Base-by-base conservation (phyloP, 495 filamentous ascomycete species). In the Tuber calosporum region DNA sequence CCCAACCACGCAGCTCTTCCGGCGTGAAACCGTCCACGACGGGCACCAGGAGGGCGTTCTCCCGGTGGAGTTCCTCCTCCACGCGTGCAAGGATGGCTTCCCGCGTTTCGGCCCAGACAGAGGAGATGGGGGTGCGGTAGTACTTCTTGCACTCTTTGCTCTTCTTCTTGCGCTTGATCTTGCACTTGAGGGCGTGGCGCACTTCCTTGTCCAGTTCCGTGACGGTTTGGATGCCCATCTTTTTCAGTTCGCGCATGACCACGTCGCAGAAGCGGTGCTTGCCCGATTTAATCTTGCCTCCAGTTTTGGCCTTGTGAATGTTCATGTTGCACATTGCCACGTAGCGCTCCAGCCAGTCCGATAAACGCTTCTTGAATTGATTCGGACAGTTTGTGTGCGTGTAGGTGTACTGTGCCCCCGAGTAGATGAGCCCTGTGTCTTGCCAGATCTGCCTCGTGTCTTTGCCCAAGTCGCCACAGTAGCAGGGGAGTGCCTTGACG, bases 301-400 rank as follows among this genome's bases (percentile, higher is more conserved):
- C 39, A 30, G 70, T 15, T 6, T 66, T 70, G n/a, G 68, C 69
- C 34, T 26, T 73, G 20, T 62, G 67, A 22, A 81, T 75, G 48
- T 71, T 79, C 30, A 81, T 41, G 4, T 69, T 70, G 43, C 79
- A 81, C 15, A 70, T 74, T 26, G 79, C 78, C 19, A 81, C 67
- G 66, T 80, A 80, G 20, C 69, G 73, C 58, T 81, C 79, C 4
- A 81, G 62, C 69, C 71, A 77, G 69, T 81, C 75, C 30, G 69
- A 41, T 9, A 81, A 75, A 45, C 75, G 77, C 15, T 26, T 45
- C 40, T 36, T 41, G 43, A 81, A 80, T 62, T 80, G 79, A 6
- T 69, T 73, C n/a, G 79, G 79, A 48, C 79, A 81, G 40, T 73
- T 43, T 1, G n/a, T 62, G 37, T 70, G 77, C 38, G 43, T 68